Evolutionary conservation across 371 early-diverging fungal species (phyloP), one percentile per base, ranked within the genome.

Genomic region (Mucor ambiguus): DNA sequence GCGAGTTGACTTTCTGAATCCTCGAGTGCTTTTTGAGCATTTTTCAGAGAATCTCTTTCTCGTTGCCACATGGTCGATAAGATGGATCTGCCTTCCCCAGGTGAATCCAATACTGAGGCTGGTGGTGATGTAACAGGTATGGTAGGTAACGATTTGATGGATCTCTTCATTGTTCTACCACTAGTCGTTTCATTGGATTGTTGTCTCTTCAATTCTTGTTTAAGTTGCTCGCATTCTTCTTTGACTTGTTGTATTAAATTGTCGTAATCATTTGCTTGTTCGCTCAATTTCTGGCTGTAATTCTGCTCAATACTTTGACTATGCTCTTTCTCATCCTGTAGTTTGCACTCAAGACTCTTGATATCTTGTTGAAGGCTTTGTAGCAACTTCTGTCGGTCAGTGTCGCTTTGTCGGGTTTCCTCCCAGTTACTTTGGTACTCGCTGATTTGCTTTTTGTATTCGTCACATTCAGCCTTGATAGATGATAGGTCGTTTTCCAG

Each of bases 1-100:
- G 70, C 60, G n/a, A 74, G 37, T 18, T 58, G 48, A 28, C 33
- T 61, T 35, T 74, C 70, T 1, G 74, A 67, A n/a, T 12, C 38
- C 38, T 64, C 68, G 0, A 70, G 33, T 10, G 64, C 64, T 20
- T 67, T 55, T 46, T 74, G 64, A 18, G 59, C 59, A 10, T 20
- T 24, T 37, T 14, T 56, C 7, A 74, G 22, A 2, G 55, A 41
- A 0, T 74, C 65, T 59, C 65, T 56, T 26, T 74, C 74, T 4
- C 62, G 54, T 41, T 67, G 49, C 70, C 70, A 74, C 66, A 74
- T 64, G 9, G 33, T 29, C 1, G 65, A 32, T 18, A 67, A 2
- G 26, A 73, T 73, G 2, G 61, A 54, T 22, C 55, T 56, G 0
- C 49, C 57, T 57, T 61, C 48, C 2, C 52, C 60, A 20, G 60